Evolutionary conservation across 345 rosid genomes (phyloP).

Genomic region (Aurinia saxatilis): DNA sequence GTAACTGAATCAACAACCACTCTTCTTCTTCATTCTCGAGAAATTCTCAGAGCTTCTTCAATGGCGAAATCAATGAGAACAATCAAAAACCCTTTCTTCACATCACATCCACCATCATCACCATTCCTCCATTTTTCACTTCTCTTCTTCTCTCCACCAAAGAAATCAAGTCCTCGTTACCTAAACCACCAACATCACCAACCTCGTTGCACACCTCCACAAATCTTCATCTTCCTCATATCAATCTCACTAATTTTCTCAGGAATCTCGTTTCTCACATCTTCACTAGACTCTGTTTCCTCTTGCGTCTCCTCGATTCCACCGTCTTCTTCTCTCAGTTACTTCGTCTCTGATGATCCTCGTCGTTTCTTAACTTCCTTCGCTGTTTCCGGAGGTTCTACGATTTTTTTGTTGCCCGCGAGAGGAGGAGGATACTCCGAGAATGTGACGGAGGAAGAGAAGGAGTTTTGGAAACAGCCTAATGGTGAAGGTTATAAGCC

Average conservation of each 20-base stretch:
- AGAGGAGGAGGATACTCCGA: conserved; percentile 30
- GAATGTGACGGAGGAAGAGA: conserved; percentile 47
- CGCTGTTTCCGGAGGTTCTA: conserved; percentile 15
- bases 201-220: conserved; percentile 22
- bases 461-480: conserved; percentile 65
- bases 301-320: conserved; percentile 36
- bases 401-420: conserved; percentile 42
- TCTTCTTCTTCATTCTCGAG: conserved; percentile 1
- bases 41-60: conserved; percentile 21
- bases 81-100: conserved; percentile 36
- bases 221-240: conserved; percentile 38
- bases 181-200: conserved; percentile 26
- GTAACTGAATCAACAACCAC: conserved; percentile 14
- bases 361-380: conserved; percentile 38
- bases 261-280: conserved; percentile 35
- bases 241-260: conserved; percentile 40
- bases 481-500: conserved; percentile 55
- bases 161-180: conserved; percentile 39
- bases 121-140: conserved; percentile 37
- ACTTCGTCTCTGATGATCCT: conserved; percentile 23
- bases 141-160: conserved; percentile 42
- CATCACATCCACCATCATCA: conserved; percentile 33
- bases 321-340: conserved; percentile 31
- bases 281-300: conserved; percentile 7
- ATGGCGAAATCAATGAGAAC: conserved; percentile 53